Conservation (phyloP, 31 red algal species). For the Asparagopsis taxiformis region DNA sequence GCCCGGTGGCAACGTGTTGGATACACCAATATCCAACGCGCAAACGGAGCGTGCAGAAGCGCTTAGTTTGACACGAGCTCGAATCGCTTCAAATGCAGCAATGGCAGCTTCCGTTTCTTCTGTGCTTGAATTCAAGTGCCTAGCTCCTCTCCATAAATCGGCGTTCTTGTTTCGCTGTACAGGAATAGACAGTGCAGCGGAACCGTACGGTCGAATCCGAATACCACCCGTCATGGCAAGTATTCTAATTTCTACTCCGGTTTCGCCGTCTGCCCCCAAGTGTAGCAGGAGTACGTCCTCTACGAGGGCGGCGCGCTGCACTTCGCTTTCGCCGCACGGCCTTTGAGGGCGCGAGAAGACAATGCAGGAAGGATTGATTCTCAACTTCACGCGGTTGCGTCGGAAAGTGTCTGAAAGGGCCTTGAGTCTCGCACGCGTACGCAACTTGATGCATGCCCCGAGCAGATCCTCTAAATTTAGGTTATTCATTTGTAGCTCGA, state of each 20-base stretch:
- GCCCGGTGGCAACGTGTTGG: constrained; percentile 78
- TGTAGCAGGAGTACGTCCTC: constrained; percentile 28
- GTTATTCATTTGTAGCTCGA: constrained; percentile 32
- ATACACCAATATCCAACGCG: constrained; percentile 82
- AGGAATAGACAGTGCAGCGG: constrained; percentile 44
- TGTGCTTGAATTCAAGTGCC: constrained; percentile 37
- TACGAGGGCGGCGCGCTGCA: background rate
- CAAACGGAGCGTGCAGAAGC: constrained; percentile 64
- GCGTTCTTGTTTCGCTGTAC: constrained; percentile 22
- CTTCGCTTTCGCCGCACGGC: background rate
- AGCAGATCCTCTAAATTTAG: constrained; percentile 65
- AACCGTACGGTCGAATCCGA: constrained; percentile 63
- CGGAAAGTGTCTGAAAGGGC: constrained; percentile 41
- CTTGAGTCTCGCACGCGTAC: constrained; percentile 35
- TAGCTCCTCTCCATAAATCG: constrained; percentile 50
- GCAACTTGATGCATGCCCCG: constrained; percentile 21
- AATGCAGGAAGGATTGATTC: constrained; percentile 41
- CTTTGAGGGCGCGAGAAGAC: constrained; percentile 19
- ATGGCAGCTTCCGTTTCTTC: constrained; percentile 43
- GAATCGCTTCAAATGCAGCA: constrained; percentile 44
- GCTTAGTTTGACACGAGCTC: constrained; percentile 56
- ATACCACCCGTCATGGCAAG: constrained; percentile 56
- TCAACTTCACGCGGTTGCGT: constrained; percentile 1
- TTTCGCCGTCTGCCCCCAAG: constrained; percentile 20
- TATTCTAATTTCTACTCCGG: constrained; percentile 50